Conservation (phyloP, 192 early-diverging fungal genomes). For the Mortierella hygrophila region DNA sequence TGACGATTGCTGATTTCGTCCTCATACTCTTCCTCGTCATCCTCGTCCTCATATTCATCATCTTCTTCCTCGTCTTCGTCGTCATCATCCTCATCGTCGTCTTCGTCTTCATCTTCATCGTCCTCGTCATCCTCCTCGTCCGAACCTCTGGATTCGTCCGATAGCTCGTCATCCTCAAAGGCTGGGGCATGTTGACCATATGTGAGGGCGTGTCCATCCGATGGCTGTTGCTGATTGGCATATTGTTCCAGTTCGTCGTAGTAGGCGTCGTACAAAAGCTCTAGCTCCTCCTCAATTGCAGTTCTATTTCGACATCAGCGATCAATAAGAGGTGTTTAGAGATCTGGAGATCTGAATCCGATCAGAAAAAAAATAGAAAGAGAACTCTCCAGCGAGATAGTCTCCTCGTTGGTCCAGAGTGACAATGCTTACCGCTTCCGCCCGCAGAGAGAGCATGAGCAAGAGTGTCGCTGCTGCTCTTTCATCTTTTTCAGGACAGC, state of each 20-base stretch:
- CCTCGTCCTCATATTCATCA: constrained; percentile 69
- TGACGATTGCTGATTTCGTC: constrained; percentile 57
- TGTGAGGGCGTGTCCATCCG: constrained; percentile 50
- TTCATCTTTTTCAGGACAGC: constrained; percentile 91
- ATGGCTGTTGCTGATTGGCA: constrained; percentile 78
- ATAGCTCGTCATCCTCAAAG: constrained; percentile 56
- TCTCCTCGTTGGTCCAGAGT: background rate
- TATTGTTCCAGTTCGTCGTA: constrained; percentile 91
- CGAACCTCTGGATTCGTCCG: constrained; percentile 58
- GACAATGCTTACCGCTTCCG: constrained; percentile 73
- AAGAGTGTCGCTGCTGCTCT: constrained; percentile 88
- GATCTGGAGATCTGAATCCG: background rate
- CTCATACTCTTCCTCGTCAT: constrained; percentile 70
- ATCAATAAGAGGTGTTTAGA: background rate
- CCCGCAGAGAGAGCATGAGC: constrained; percentile 87
- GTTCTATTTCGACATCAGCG: constrained; percentile 56
- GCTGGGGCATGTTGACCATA: constrained; percentile 57
- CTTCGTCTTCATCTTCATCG: constrained; percentile 61
- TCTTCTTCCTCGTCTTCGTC: constrained; percentile 68
- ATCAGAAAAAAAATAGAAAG: background rate
- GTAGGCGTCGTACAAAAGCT: constrained; percentile 89
- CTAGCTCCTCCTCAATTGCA: constrained; percentile 89
- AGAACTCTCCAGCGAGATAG: background rate
- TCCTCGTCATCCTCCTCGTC: constrained; percentile 58
- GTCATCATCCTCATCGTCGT: constrained; percentile 62